Percentiles rank a stretch among this genome's conserved stretches.
These are phyloP conservation scores for Clonostachys byssicola DNA, from an alignment of 2,329 filamentous ascomycete species.

Conservation along the genomic window DNA sequence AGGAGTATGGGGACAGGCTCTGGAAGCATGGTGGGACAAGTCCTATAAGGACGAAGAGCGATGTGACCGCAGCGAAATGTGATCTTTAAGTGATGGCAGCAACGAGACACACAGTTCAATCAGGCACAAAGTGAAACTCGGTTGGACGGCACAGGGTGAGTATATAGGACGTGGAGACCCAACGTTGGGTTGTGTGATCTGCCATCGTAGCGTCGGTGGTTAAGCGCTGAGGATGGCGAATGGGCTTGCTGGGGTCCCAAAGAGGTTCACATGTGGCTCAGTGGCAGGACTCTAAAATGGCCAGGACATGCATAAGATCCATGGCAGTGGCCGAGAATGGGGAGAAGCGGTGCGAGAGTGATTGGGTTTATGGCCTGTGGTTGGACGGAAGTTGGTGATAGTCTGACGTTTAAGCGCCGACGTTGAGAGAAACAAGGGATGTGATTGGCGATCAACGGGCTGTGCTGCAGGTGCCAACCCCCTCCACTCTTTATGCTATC, in stretches of 20 bases:
- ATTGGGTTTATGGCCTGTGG: slow-evolving; percentile 18
- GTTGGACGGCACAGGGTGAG: slow-evolving; percentile 40
- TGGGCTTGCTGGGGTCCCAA: too few relatives aligned
- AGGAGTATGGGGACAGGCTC: too few relatives aligned
- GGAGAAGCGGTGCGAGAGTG: slow-evolving; percentile 17
- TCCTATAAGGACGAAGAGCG: slow-evolving; percentile 21
- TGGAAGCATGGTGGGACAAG: slow-evolving; percentile 31
- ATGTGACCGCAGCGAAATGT: slow-evolving; percentile 16
- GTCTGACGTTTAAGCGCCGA: slow-evolving; percentile 32
- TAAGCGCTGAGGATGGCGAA: slow-evolving; percentile 20
- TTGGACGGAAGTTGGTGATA: slow-evolving; percentile 30
- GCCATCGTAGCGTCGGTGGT: slow-evolving; percentile 32
- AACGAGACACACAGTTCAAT: slow-evolving; percentile 36
- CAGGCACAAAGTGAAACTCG: neutral
- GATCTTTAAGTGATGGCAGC: slow-evolving; percentile 35
- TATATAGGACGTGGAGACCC: slow-evolving; percentile 33
- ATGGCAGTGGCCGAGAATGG: slow-evolving; percentile 26
- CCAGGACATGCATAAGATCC: slow-evolving; percentile 30
- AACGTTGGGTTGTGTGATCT: slow-evolving; percentile 45
- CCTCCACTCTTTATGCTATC: neutral
- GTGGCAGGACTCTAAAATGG: slow-evolving; percentile 12
- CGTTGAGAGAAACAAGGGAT: slow-evolving; percentile 5
- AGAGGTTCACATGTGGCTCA: neutral
- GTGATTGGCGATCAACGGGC: slow-evolving; percentile 14
- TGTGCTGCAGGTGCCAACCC: neutral